These are phyloP conservation scores for Pleoardoris graminearum DNA, from an alignment of 2,329 filamentous ascomycete genomes.

Conservation along the genomic window DNA sequence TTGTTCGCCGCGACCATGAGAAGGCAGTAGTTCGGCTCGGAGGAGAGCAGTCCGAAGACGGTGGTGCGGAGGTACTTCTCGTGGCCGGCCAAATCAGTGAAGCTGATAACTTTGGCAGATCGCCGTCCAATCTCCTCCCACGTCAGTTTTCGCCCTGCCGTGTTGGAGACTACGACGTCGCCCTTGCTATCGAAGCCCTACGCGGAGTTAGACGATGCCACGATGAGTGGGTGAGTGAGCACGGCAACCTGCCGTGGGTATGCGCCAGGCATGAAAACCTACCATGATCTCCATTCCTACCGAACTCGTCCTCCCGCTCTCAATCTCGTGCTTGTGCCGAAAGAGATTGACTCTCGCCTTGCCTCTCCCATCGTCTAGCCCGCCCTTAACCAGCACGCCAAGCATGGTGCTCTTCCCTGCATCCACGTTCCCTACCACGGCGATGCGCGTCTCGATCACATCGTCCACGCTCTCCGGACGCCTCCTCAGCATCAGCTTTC, in stretches of 20 bases:
- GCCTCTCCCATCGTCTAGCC: constrained; percentile 90
- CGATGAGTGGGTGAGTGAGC: too few species aligned
- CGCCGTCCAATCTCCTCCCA: constrained; percentile 98
- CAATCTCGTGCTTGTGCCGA: constrained; percentile 96
- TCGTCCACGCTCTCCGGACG: constrained; percentile 75
- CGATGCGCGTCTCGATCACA: constrained; percentile 93
- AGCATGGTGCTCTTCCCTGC: constrained; percentile 96
- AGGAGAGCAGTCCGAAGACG: constrained; percentile 91
- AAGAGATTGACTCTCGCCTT: constrained; percentile 95
- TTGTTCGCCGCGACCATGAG: constrained; percentile 99
- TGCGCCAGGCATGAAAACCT: constrained; percentile 38
- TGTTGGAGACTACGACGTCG: constrained; percentile 77
- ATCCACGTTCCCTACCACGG: constrained; percentile 96
- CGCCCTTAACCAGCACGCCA: constrained; percentile 92
- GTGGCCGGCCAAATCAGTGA: constrained; percentile 93
- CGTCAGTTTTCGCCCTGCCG: constrained; percentile 81
- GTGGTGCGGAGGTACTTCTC: constrained; percentile 94
- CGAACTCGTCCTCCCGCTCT: constrained; percentile 91
- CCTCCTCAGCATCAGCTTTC: constrained; percentile 84
- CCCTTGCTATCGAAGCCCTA: constrained; percentile 85
- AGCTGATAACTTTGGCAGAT: constrained; percentile 94
- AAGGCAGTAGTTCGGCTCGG: constrained; percentile 94
- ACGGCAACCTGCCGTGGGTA: too few species aligned
- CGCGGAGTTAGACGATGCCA: constrained; percentile 59
- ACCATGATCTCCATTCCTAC: constrained; percentile 94